phyloP scores from a whole-genome alignment of 139 green algal genomes.

The Chlamydomonas asymmetrica region DNA sequence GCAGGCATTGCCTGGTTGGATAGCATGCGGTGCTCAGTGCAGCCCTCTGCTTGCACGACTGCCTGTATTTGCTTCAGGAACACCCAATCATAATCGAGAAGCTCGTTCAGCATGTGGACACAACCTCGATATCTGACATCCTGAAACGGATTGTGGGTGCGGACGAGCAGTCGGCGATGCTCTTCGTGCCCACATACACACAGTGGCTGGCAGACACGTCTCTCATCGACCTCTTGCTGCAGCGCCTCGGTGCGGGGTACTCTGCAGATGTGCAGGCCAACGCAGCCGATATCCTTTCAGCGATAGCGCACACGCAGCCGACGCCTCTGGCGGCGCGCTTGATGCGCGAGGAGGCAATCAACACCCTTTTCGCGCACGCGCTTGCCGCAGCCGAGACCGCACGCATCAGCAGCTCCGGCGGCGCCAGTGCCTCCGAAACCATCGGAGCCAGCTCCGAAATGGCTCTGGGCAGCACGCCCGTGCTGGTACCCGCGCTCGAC shows the following conservation, averaged over 20 bases:
- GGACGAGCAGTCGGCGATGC: constrained; percentile 76
- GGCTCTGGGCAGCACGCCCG: too few relatives aligned
- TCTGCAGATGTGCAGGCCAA: constrained; percentile 70
- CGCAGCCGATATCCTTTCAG: constrained; percentile 81
- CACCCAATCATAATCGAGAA: constrained; percentile 27
- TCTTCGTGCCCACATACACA: constrained; percentile 49
- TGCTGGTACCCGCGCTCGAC: constrained; percentile 73
- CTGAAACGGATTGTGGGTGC: constrained; percentile 83
- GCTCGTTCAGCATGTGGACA: constrained; percentile 74
- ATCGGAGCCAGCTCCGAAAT: background rate
- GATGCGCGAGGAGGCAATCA: constrained; percentile 44
- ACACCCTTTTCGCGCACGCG: constrained; percentile 48
- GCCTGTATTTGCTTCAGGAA: too few relatives aligned
- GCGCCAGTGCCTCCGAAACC: too few relatives aligned
- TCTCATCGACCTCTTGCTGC: constrained; percentile 74
- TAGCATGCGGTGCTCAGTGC: too few relatives aligned
- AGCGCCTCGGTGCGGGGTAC: constrained; percentile 43
- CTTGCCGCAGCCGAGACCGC: too few relatives aligned
- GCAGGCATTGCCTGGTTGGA: too few relatives aligned
- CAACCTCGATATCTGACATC: constrained; percentile 80
- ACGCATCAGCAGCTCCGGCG: too few relatives aligned
- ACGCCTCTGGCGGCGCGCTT: constrained; percentile 73
- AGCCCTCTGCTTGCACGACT: too few relatives aligned
- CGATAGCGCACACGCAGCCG: constrained; percentile 73
- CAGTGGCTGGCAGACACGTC: constrained; percentile 78